Percentiles rank a stretch among this genome's conserved stretches.
These are phyloP conservation scores for Neckera pumila DNA, from an alignment of 225 moss, liverwort and hornwort species.

Conservation along the genomic window DNA sequence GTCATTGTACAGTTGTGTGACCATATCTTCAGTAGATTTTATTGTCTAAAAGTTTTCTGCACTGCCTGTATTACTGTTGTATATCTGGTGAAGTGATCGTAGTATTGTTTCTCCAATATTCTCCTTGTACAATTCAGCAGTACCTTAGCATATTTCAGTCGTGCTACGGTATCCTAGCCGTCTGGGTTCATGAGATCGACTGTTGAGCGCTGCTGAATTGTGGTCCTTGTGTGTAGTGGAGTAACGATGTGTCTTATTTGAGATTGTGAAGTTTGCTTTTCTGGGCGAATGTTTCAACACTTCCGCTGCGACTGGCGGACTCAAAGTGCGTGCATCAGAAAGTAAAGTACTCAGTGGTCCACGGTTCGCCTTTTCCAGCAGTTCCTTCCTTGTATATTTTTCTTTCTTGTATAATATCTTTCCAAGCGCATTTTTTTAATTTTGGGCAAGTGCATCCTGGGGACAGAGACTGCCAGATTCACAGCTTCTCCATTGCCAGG, in stretches of 20 bases:
- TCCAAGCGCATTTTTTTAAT: background rate
- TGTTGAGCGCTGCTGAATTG: background rate
- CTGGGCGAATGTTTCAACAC: too few species aligned
- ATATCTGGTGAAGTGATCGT: background rate
- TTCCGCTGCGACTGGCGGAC: background rate
- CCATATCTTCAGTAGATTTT: too few species aligned
- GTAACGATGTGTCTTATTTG: background rate
- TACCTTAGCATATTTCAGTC: too few species aligned
- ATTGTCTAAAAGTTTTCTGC: background rate
- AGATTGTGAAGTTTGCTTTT: background rate
- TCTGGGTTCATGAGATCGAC: background rate
- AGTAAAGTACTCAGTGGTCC: background rate
- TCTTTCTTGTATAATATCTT: background rate
- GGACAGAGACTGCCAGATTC: background rate
- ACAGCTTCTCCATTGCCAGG: background rate
- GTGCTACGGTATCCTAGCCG: background rate
- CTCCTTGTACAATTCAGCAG: too few species aligned
- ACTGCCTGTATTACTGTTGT: background rate
- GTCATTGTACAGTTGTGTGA: background rate
- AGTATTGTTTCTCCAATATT: background rate
- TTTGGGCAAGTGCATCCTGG: background rate
- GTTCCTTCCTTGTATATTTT: background rate
- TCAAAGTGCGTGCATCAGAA: too few species aligned
- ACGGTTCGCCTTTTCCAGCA: background rate
- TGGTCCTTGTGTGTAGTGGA: too few species aligned